Conservation (phyloP, 73 alveolate species). For the Paramecium sonneborni region DNA sequence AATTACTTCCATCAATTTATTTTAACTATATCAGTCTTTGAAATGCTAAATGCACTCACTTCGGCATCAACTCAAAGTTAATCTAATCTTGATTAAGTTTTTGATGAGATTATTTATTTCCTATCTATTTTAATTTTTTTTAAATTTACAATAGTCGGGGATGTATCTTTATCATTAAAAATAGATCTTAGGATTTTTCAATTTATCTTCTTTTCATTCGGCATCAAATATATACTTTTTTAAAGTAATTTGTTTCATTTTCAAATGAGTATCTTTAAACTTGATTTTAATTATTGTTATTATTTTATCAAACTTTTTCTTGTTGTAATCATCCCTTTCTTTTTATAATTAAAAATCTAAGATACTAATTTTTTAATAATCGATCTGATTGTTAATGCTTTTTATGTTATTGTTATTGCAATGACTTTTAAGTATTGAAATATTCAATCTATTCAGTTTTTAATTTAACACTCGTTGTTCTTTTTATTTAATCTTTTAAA, state of each 20-base stretch:
- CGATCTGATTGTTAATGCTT: background rate
- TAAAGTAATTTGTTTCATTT: background rate
- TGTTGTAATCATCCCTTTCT: background rate
- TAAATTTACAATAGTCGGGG: too few relatives aligned
- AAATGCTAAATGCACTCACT: background rate
- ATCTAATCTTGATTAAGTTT: background rate
- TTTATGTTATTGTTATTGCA: background rate
- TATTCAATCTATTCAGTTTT: background rate
- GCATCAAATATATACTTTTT: background rate
- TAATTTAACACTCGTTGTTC: constrained; percentile 16
- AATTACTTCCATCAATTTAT: too few relatives aligned
- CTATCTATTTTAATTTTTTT: constrained; percentile 12
- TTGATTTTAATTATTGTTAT: background rate
- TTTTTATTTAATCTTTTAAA: background rate
- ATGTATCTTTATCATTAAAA: constrained; percentile 7
- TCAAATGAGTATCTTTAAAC: background rate
- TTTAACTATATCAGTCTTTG: background rate
- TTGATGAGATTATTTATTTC: background rate
- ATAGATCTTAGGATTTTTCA: background rate
- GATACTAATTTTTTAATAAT: background rate
- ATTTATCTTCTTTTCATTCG: background rate
- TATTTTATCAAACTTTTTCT: background rate
- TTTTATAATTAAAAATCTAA: background rate
- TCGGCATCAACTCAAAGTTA: background rate
- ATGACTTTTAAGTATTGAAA: background rate